phyloP scores from a whole-genome alignment of 2,329 filamentous ascomycete genomes.

The Thermoascus crustaceus region DNA sequence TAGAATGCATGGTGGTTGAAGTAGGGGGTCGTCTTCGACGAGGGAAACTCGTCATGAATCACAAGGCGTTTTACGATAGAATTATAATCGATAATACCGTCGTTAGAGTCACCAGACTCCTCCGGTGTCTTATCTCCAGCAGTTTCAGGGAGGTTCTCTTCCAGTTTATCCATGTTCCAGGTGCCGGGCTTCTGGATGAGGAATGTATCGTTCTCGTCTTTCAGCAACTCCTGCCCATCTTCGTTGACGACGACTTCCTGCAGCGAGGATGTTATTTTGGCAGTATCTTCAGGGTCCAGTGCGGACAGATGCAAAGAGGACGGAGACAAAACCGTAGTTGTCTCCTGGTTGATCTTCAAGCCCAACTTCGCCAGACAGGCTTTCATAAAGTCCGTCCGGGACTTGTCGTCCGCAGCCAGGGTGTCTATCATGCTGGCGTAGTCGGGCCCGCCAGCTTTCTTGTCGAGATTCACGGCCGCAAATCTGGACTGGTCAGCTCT shows the following conservation, averaged over 20 bases:
- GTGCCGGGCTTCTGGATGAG: conserved; percentile 60
- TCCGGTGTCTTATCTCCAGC: conserved; percentile 26
- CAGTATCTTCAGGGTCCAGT: conserved; percentile 54
- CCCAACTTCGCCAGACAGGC: conserved; percentile 73
- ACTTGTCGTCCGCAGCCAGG: conserved; percentile 60
- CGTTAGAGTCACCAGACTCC: conserved; percentile 29
- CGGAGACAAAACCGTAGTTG: conserved; percentile 64
- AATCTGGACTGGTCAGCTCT: conserved; percentile 52
- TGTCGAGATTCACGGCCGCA: conserved; percentile 66
- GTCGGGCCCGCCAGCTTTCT: conserved; percentile 55
- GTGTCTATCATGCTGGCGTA: conserved; percentile 63
- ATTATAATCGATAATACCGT: conserved; percentile 66
- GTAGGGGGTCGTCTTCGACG: conserved; percentile 65
- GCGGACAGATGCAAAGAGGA: conserved; percentile 78
- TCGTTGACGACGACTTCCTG: conserved; percentile 60
- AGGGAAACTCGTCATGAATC: conserved; percentile 63
- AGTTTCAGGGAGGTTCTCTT: conserved; percentile 42
- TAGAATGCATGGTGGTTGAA: conserved; percentile 82
- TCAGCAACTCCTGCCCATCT: conserved; percentile 62
- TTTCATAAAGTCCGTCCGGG: conserved; percentile 66
- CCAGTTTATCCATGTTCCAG: conserved; percentile 51
- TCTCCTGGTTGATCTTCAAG: conserved; percentile 64
- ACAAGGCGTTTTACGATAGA: conserved; percentile 65
- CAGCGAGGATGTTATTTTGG: conserved; percentile 56
- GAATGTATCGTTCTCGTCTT: conserved; percentile 76